A percentile compares a stretch with the other conserved stretches of the same genome.
Evolutionary conservation across 495 filamentous ascomycete genomes (phyloP).

Genomic region (Xylaria palmicola): DNA sequence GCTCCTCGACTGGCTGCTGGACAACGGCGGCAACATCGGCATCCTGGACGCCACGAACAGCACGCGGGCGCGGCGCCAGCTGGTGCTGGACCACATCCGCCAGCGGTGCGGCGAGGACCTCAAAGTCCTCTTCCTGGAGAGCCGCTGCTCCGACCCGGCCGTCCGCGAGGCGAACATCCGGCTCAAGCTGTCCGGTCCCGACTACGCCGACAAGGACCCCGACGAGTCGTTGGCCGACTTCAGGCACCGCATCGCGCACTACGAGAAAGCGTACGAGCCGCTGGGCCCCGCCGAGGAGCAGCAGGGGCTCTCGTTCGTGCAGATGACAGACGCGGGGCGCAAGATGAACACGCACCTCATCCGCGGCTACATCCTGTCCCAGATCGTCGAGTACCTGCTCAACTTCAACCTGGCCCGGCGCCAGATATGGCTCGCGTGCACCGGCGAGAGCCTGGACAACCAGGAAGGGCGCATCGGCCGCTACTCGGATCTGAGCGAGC

Average conservation of each 20-base stretch:
- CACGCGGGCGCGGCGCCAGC: conserved; percentile 68
- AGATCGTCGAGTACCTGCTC: conserved; percentile 76
- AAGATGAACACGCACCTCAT: conserved; percentile 80
- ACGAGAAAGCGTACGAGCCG: conserved; percentile 75
- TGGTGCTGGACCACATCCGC: conserved; percentile 69
- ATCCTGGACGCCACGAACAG: conserved; percentile 85
- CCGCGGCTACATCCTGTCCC: conserved; percentile 73
- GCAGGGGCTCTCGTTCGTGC: conserved; percentile 35
- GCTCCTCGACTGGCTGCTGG: conserved; percentile 69
- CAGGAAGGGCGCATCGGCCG: conserved; percentile 67
- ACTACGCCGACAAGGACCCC: conserved; percentile 79
- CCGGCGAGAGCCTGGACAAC: conserved; percentile 71
- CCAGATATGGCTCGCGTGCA: conserved; percentile 83
- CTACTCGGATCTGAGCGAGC: conserved; percentile 64
- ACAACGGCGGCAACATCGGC: conserved; percentile 71
- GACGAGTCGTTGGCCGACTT: conserved; percentile 69
- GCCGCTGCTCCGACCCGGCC: conserved; percentile 65
- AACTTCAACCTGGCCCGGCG: conserved; percentile 82
- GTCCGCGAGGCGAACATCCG: conserved; percentile 82
- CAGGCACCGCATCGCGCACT: conserved; percentile 72
- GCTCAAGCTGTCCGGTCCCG: conserved; percentile 75
- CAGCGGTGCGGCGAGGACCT: conserved; percentile 65
- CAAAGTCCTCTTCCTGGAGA: conserved; percentile 76
- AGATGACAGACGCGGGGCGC: conserved; percentile 84
- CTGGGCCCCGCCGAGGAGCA: conserved; percentile 75